phyloP scores from a whole-genome alignment of 208 protist genomes.

The Trypanosoma boissoni region DNA sequence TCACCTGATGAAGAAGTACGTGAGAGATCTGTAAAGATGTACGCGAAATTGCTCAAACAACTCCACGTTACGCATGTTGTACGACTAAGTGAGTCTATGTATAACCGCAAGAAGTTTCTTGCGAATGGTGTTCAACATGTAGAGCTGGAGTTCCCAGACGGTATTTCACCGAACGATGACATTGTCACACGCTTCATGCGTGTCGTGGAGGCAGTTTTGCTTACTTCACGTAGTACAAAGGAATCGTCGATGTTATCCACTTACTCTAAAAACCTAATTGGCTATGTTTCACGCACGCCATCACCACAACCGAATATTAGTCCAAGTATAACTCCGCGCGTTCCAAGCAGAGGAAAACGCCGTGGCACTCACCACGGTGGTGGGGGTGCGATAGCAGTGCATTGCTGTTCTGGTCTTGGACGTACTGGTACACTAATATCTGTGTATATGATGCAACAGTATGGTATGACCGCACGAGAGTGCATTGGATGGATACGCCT shows the following conservation, averaged over 20 bases:
- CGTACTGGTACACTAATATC: constrained; percentile 94
- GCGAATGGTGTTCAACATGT: constrained; percentile 89
- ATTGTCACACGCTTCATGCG: constrained; percentile 90
- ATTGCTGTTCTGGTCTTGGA: constrained; percentile 96
- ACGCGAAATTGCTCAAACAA: constrained; percentile 59
- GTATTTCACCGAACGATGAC: constrained; percentile 75
- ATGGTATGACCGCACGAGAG: constrained; percentile 89
- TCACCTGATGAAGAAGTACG: constrained; percentile 50
- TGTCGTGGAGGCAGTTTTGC: constrained; percentile 59
- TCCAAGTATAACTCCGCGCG: background rate
- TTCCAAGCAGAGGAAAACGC: background rate
- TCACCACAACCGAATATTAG: constrained; percentile 1
- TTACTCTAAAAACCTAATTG: too few relatives aligned
- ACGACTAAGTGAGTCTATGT: constrained; percentile 93
- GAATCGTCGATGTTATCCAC: too few relatives aligned
- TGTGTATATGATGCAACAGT: constrained; percentile 93
- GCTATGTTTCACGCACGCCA: too few relatives aligned
- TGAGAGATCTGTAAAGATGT: constrained; percentile 27
- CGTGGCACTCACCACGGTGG: constrained; percentile 16
- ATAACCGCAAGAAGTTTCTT: constrained; percentile 81
- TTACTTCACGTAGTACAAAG: too few relatives aligned
- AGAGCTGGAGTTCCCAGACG: constrained; percentile 94
- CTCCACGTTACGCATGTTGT: constrained; percentile 90
- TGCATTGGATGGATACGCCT: constrained; percentile 94
- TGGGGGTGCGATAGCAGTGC: constrained; percentile 82